These are phyloP conservation scores for Barbatosphaeria neglecta DNA, from an alignment of 495 filamentous ascomycete species.

Conservation along the genomic window DNA sequence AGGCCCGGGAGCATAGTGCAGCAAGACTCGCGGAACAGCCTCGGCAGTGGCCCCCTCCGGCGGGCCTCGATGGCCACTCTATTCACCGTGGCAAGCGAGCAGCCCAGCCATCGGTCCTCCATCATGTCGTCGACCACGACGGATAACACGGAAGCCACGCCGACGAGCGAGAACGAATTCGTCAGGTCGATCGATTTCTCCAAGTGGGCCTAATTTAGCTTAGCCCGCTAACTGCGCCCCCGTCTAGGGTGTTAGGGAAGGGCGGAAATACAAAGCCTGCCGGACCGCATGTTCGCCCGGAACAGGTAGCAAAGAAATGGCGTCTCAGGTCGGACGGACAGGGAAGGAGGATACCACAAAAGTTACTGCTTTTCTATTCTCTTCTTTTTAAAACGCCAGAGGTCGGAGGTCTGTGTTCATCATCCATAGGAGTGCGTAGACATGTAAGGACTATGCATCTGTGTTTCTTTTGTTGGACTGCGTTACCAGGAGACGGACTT, in stretches of 20 bases:
- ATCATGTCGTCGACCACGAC: conserved; percentile 36
- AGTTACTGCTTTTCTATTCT: conserved; percentile 5
- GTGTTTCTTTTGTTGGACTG: too few species aligned
- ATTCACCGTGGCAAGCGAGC: conserved; percentile 35
- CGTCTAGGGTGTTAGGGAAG: too few species aligned
- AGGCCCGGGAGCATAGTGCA: conserved; percentile 30
- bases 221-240: neutral
- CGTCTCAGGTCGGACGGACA: neutral
- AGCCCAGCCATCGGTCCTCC: conserved; percentile 37
- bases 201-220: conserved; percentile 36
- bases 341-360: conserved; percentile 10
- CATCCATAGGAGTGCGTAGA: too few species aligned
- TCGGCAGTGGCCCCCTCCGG: conserved; percentile 36
- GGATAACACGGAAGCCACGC: conserved; percentile 35
- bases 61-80: conserved; percentile 45
- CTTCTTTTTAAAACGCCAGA: too few species aligned
- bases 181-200: conserved; percentile 50
- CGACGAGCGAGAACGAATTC: conserved; percentile 28
- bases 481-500: too few species aligned
- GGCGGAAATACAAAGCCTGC: too few species aligned
- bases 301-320: neutral
- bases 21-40: conserved; percentile 41
- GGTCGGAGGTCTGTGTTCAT: too few species aligned
- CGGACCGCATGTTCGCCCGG: too few species aligned
- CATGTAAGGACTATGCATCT: too few species aligned